Percentiles rank a stretch among this genome's conserved stretches.
Conservation (phyloP, 1,284 basidiomycete species). For the Cryptococcus jaspeensis region DNA sequence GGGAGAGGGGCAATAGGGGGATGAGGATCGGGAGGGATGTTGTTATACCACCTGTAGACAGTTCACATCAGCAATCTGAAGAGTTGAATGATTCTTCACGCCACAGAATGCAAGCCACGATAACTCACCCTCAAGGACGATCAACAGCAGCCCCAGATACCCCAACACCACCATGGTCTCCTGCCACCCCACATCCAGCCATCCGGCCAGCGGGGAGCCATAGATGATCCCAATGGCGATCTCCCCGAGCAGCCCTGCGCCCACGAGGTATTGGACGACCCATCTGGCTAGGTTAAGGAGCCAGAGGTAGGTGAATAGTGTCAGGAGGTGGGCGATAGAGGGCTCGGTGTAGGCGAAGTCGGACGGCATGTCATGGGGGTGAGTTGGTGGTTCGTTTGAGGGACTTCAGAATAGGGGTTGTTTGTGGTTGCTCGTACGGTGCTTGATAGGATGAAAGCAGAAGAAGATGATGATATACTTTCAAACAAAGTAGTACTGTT, state of each 20-base stretch:
- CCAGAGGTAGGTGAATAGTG: constrained; percentile 49
- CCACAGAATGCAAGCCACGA: too few relatives aligned
- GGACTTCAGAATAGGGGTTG: too few relatives aligned
- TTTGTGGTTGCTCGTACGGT: too few relatives aligned
- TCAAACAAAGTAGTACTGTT: too few relatives aligned
- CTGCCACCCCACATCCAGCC: constrained; percentile 53
- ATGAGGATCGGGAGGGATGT: constrained; percentile 52
- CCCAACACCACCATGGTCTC: constrained; percentile 55
- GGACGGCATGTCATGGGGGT: constrained; percentile 35
- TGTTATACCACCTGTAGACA: constrained; percentile 56
- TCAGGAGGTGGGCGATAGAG: constrained; percentile 35
- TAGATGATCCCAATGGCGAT: constrained; percentile 57
- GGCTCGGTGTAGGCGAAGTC: constrained; percentile 46
- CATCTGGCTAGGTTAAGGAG: constrained; percentile 47
- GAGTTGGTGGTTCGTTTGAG: too few relatives aligned
- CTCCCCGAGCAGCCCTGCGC: constrained; percentile 54
- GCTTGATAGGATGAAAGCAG: too few relatives aligned
- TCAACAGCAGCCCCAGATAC: constrained; percentile 58
- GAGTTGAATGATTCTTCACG: background rate
- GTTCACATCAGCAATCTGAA: background rate
- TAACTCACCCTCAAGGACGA: constrained; percentile 58
- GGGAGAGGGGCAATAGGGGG: constrained; percentile 53
- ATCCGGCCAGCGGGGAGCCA: constrained; percentile 54
- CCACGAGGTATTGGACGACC: constrained; percentile 36
- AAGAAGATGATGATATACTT: too few relatives aligned